A percentile compares a stretch with the other conserved stretches of the same genome.
These are phyloP conservation scores for Blastocystis sp. DNA, from an alignment of 352 stramenopile species.

Conservation along the genomic window DNA sequence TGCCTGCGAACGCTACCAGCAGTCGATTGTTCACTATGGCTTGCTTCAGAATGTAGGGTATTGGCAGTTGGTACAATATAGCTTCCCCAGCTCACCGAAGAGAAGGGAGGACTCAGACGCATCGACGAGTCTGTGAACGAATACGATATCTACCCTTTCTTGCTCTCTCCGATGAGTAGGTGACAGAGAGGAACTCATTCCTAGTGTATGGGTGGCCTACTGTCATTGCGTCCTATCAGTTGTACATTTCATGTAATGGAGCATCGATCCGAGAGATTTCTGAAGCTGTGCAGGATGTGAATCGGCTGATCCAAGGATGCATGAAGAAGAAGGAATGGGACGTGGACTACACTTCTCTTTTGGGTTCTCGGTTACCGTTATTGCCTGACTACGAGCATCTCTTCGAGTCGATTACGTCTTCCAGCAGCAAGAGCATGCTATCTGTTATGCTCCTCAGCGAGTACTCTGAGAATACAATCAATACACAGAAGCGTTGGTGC, in stretches of 20 bases:
- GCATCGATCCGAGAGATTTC: not conserved
- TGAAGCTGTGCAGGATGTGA: not conserved
- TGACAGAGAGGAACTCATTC: not conserved
- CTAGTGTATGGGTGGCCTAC: slow-evolving; percentile 30
- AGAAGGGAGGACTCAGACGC: not conserved
- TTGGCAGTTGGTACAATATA: not conserved
- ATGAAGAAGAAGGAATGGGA: slow-evolving; percentile 4
- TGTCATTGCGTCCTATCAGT: not conserved
- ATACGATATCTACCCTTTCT: not conserved
- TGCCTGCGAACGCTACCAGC: not conserved
- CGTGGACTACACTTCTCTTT: not conserved
- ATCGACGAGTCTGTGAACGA: slow-evolving; percentile 9
- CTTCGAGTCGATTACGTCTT: slow-evolving; percentile 1
- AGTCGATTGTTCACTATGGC: not conserved
- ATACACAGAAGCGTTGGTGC: slow-evolving; percentile 11
- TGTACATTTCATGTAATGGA: not conserved
- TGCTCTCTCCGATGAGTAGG: not conserved
- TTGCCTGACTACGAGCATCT: slow-evolving; percentile 21
- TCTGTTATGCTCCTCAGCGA: not conserved
- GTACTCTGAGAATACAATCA: slow-evolving; percentile 20
- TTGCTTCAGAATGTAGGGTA: not conserved
- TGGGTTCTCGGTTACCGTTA: not conserved
- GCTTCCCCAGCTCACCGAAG: not conserved
- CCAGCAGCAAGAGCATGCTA: not conserved
- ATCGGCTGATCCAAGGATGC: not conserved